Percentiles rank a stretch among this genome's conserved stretches.
phyloP scores from a whole-genome alignment of 2,329 filamentous ascomycete species.

The Beauveria sp. region DNA sequence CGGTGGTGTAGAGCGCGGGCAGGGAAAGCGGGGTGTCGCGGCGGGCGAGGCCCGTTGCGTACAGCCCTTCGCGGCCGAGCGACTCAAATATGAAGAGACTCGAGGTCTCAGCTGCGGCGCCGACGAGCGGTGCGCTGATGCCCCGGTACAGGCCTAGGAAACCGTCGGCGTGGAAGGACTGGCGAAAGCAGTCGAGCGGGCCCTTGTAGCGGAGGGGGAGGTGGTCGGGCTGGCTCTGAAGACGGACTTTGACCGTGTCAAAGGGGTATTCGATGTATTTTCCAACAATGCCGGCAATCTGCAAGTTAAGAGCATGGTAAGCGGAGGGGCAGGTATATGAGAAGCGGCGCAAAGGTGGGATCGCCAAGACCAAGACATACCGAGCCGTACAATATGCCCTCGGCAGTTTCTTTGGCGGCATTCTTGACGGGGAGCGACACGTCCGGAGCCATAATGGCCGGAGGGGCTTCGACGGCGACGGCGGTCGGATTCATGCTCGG shows the following conservation, averaged over 20 bases:
- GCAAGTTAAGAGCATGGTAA: slow-evolving; percentile 1
- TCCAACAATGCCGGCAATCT: slow-evolving; percentile 78
- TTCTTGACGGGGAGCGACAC: slow-evolving; percentile 28
- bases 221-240: slow-evolving; percentile 89
- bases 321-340: background rate
- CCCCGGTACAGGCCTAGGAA: slow-evolving; percentile 79
- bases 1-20: slow-evolving; percentile 67
- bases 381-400: slow-evolving; percentile 85
- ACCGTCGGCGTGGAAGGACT: slow-evolving; percentile 76
- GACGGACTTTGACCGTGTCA: slow-evolving; percentile 93
- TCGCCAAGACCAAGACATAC: slow-evolving; percentile 36
- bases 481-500: slow-evolving; percentile 15
- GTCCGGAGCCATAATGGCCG: slow-evolving; percentile 16
- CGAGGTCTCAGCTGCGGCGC: slow-evolving; percentile 86
- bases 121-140: slow-evolving; percentile 82
- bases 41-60: slow-evolving; percentile 39
- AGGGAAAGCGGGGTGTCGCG: slow-evolving; percentile 60
- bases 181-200: slow-evolving; percentile 85
- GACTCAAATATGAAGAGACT: slow-evolving; percentile 89
- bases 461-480: slow-evolving; percentile 10
- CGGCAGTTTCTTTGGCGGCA: slow-evolving; percentile 58
- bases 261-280: slow-evolving; percentile 99
- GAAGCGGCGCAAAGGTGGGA: background rate
- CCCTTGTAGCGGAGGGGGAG: slow-evolving; percentile 76
- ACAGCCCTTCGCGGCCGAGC: slow-evolving; percentile 60